Evolutionary conservation across 805 yeast genomes (phyloP).

Genomic region (Suhomyces sp.): DNA sequence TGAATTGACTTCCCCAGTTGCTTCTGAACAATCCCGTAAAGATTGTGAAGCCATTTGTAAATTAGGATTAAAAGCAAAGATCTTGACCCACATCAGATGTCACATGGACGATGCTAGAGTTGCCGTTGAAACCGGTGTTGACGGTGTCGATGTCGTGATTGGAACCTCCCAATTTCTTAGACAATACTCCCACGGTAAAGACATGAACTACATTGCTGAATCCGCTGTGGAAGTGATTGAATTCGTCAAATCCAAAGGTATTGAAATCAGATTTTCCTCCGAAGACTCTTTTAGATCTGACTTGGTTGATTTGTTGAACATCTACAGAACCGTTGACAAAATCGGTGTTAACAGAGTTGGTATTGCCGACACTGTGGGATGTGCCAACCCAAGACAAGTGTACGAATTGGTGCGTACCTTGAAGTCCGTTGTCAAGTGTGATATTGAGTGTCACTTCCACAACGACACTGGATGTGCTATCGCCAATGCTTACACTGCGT

Average conservation of each 20-base stretch:
- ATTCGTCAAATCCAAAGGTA: constrained; percentile 57
- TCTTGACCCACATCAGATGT: constrained; percentile 58
- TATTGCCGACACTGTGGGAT: constrained; percentile 62
- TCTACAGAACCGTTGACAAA: constrained; percentile 59
- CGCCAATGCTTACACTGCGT: constrained; percentile 61
- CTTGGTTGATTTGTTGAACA: constrained; percentile 56
- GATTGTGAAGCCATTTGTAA: constrained; percentile 61
- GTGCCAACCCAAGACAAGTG: constrained; percentile 63
- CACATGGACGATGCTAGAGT: constrained; percentile 61
- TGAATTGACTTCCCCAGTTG: constrained; percentile 59
- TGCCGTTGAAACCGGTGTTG: constrained; percentile 62
- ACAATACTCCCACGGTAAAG: constrained; percentile 58
- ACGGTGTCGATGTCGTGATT: constrained; percentile 60
- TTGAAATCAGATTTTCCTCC: constrained; percentile 56
- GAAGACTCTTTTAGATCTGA: constrained; percentile 62
- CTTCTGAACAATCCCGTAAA: constrained; percentile 53
- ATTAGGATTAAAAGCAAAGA: constrained; percentile 56
- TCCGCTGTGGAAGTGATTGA: constrained; percentile 58
- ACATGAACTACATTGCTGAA: constrained; percentile 57
- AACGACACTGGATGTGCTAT: constrained; percentile 64
- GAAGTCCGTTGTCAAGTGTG: constrained; percentile 55
- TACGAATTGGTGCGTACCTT: constrained; percentile 57
- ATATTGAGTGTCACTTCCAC: constrained; percentile 61
- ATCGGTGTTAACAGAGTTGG: constrained; percentile 62
- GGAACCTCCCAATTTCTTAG: constrained; percentile 58